Conservation (phyloP, 2,329 filamentous ascomycete species). For the Cercospora citrullina region DNA sequence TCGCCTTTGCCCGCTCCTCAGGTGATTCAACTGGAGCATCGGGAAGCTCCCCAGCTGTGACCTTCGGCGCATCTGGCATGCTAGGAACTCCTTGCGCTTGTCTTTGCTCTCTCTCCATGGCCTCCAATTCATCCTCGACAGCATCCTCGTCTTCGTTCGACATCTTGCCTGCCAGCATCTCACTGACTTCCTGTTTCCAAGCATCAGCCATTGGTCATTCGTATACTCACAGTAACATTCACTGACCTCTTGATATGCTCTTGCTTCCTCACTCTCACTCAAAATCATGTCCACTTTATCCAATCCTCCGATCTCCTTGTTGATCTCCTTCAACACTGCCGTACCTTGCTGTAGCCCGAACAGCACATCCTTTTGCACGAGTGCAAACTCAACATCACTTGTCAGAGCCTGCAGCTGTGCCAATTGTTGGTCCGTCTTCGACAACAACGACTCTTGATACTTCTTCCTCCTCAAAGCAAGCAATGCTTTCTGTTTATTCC, state of each 20-base stretch:
- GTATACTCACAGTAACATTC: neutral
- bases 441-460: conserved; percentile 87
- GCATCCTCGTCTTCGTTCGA: conserved; percentile 96
- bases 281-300: conserved; percentile 93
- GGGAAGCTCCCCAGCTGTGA: conserved; percentile 34
- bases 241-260: conserved; percentile 80
- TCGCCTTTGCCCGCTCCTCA: conserved; percentile 33
- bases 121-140: conserved; percentile 90
- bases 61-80: conserved; percentile 45
- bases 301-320: conserved; percentile 92
- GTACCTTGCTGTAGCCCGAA: conserved; percentile 93
- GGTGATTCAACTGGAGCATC: conserved; percentile 36
- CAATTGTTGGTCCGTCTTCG: conserved; percentile 90
- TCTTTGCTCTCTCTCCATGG: conserved; percentile 66
- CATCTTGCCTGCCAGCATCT: conserved; percentile 84
- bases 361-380: conserved; percentile 94
- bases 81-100: conserved; percentile 32
- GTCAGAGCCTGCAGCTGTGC: conserved; percentile 89
- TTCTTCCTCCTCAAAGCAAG: conserved; percentile 92
- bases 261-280: conserved; percentile 86
- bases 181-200: conserved; percentile 73
- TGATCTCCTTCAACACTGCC: conserved; percentile 82
- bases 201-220: conserved; percentile 5
- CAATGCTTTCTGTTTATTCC: conserved; percentile 78
- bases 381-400: conserved; percentile 87